These are phyloP conservation scores for Cynara cardunculus DNA, from an alignment of 129 eudicot genomes.

Conservation along the genomic window DNA sequence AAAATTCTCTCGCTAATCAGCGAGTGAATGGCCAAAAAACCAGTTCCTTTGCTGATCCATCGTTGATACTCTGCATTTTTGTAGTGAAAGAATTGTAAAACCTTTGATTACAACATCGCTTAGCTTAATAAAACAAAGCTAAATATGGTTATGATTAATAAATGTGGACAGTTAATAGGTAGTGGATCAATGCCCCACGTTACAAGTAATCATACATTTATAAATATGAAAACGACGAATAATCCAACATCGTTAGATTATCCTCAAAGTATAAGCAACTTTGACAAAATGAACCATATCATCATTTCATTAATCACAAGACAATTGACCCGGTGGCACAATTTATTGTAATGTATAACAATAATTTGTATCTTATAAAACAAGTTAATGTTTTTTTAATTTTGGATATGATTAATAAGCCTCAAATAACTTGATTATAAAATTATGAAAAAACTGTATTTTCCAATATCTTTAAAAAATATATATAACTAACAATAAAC, in stretches of 20 bases:
- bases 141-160: no score
- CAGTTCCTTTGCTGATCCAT: no score
- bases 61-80: no score
- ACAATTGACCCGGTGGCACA: neutral
- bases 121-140: neutral
- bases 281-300: neutral
- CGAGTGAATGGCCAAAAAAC: no score
- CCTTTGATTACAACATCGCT: neutral
- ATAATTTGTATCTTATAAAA: no score
- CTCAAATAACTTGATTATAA: neutral
- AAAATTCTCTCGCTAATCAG: no score
- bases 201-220: neutral
- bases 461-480: no score
- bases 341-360: no score
- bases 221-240: no score
- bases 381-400: no score
- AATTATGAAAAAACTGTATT: no score
- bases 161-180: neutral
- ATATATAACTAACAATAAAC: no score
- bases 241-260: neutral
- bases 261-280: neutral
- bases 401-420: neutral
- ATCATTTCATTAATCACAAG: neutral
- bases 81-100: neutral
- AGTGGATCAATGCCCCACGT: neutral